phyloP scores from a whole-genome alignment of 2,329 filamentous ascomycete species.

The Talaromyces funiculosus region DNA sequence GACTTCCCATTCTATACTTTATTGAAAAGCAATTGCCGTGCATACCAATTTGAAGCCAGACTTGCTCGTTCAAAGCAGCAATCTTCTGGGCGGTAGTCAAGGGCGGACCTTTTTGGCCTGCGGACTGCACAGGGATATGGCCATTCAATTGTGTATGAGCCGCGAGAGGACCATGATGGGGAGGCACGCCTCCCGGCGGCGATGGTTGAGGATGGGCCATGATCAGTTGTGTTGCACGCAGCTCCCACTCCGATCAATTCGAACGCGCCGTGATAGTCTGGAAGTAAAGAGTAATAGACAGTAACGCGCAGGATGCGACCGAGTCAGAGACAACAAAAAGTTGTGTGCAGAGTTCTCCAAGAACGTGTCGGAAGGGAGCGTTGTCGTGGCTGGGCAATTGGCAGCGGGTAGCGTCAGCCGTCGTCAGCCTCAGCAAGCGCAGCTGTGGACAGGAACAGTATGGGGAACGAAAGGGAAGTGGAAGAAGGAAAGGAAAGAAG shows the following conservation, averaged over 20 bases:
- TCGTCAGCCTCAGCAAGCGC: constrained; percentile 5
- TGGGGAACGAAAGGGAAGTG: constrained; percentile 4
- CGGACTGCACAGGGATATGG: constrained; percentile 40
- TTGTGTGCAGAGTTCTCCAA: neutral
- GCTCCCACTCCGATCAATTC: neutral
- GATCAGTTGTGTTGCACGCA: constrained; percentile 16
- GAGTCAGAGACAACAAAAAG: neutral
- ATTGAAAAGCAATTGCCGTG: constrained; percentile 14
- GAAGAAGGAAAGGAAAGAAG: neutral
- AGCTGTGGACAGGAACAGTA: neutral
- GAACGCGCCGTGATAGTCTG: neutral
- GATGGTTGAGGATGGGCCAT: constrained; percentile 79
- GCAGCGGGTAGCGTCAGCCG: constrained; percentile 5
- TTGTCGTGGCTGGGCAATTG: neutral
- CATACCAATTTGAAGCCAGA: constrained; percentile 92
- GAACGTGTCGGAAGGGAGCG: neutral
- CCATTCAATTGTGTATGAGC: constrained; percentile 55
- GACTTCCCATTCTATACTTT: neutral
- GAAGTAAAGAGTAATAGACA: neutral
- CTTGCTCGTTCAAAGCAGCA: constrained; percentile 70
- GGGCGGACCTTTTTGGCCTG: constrained; percentile 53
- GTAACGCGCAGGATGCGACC: neutral
- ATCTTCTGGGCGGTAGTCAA: constrained; percentile 68
- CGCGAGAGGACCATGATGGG: constrained; percentile 61
- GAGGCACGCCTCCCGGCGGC: constrained; percentile 66